Conservation (phyloP, 2,329 filamentous ascomycete genomes). For the Mollisia scopiformis region DNA sequence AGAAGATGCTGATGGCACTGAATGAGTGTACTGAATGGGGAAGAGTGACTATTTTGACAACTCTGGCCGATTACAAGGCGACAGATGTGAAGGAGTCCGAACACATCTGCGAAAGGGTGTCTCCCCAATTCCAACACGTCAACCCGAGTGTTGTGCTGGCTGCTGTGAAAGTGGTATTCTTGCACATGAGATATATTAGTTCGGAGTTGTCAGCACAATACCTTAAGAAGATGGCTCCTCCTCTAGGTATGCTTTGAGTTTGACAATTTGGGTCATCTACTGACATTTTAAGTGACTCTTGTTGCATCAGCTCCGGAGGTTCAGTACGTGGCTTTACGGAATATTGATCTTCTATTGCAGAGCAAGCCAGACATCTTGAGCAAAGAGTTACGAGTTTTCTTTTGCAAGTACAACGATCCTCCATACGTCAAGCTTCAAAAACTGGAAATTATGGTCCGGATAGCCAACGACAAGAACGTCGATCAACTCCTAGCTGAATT, state of each 20-base stretch:
- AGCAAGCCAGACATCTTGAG: slow-evolving; percentile 95
- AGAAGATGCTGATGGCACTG: slow-evolving; percentile 94
- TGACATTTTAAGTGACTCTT: slow-evolving; percentile 71
- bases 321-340: slow-evolving; percentile 93
- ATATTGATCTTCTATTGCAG: slow-evolving; percentile 94
- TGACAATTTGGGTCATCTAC: not conserved
- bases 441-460: slow-evolving; percentile 98
- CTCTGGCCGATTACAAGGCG: slow-evolving; percentile 84
- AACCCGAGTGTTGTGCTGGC: slow-evolving; percentile 96
- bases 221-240: slow-evolving; percentile 98
- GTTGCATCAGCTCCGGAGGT: slow-evolving; percentile 96
- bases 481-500: slow-evolving; percentile 92
- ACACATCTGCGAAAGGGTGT: slow-evolving; percentile 95
- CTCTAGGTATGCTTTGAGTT: slow-evolving; percentile 66
- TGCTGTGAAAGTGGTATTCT: slow-evolving; percentile 97
- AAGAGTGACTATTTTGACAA: slow-evolving; percentile 88
- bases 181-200: slow-evolving; percentile 88
- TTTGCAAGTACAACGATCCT: slow-evolving; percentile 99
- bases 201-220: slow-evolving; percentile 82
- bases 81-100: slow-evolving; percentile 93
- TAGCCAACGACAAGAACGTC: slow-evolving; percentile 95
- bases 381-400: slow-evolving; percentile 97
- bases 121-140: slow-evolving; percentile 97
- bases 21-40: slow-evolving; percentile 99
- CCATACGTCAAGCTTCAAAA: slow-evolving; percentile 98